Conservation (phyloP, 371 early-diverging fungal species). For the Mucor saturninus region DNA sequence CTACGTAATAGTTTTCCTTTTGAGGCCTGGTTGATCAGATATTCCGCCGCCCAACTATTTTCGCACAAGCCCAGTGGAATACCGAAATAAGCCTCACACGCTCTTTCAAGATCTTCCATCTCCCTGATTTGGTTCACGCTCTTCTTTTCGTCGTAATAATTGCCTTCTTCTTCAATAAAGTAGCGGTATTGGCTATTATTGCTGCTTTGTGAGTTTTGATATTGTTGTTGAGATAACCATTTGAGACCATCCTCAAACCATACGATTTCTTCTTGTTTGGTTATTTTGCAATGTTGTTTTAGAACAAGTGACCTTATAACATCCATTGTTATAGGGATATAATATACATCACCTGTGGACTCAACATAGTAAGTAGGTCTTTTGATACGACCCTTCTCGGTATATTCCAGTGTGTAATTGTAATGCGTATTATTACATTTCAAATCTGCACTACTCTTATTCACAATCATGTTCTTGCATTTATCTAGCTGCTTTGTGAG, state of each 20-base stretch:
- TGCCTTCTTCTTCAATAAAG: constrained; percentile 21
- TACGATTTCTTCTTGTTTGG: constrained; percentile 16
- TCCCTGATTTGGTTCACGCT: constrained; percentile 1
- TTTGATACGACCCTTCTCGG: constrained; percentile 20
- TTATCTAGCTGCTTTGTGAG: constrained; percentile 11
- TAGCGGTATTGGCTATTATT: constrained; percentile 10
- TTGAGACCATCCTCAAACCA: constrained; percentile 33
- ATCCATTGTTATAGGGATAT: constrained; percentile 18
- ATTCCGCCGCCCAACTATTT: constrained; percentile 28
- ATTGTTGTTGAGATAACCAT: constrained; percentile 31
- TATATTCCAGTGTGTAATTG: constrained; percentile 18
- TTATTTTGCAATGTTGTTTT: constrained; percentile 27
- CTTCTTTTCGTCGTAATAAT: constrained; percentile 12
- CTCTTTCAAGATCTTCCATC: constrained; percentile 22
- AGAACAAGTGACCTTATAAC: constrained; percentile 24
- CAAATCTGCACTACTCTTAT: neutral
- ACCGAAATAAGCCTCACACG: constrained; percentile 33
- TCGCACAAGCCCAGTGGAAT: constrained; percentile 28
- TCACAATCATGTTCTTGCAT: constrained; percentile 12
- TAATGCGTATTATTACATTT: neutral
- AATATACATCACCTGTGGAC: constrained; percentile 6
- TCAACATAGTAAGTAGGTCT: constrained; percentile 10
- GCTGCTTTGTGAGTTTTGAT: constrained; percentile 9
- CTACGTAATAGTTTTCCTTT: constrained; percentile 14
- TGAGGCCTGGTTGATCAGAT: constrained; percentile 21